Evolutionary conservation across 495 filamentous ascomycete species (phyloP).

Genomic region (Penicillium canariense): DNA sequence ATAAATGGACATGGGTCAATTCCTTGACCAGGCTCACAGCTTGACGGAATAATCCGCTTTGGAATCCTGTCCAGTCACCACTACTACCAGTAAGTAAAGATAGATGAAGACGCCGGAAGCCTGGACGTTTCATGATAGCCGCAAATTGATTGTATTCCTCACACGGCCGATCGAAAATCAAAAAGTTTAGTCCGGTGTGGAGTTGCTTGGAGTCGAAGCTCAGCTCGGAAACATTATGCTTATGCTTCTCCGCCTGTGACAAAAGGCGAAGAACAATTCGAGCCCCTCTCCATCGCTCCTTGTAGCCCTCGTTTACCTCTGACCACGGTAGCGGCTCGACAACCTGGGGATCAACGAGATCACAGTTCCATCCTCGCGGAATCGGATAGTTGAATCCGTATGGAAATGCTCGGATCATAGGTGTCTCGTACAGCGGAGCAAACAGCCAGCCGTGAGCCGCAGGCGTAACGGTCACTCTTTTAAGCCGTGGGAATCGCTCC

Average conservation of each 20-base stretch:
- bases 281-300: constrained; percentile 22
- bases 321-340: constrained; percentile 7
- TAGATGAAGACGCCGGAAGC: constrained; percentile 14
- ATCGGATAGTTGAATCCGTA: constrained; percentile 32
- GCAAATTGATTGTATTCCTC: constrained; percentile 12
- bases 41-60: constrained; percentile 13
- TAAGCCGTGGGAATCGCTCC: constrained; percentile 23
- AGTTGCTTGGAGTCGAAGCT: constrained; percentile 18
- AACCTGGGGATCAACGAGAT: constrained; percentile 1
- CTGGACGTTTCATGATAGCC: constrained; percentile 11
- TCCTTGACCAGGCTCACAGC: constrained; percentile 15
- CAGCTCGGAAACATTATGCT: constrained; percentile 15
- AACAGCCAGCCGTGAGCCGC: constrained; percentile 29
- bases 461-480: constrained; percentile 28
- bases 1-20: constrained; percentile 17
- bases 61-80: constrained; percentile 14
- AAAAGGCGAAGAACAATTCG: constrained; percentile 18
- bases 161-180: constrained; percentile 11
- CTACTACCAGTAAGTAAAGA: constrained; percentile 12
- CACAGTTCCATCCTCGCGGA: constrained; percentile 27
- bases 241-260: constrained; percentile 3
- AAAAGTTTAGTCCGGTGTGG: constrained; percentile 14
- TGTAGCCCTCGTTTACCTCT: constrained; percentile 9
- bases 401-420: constrained; percentile 33
- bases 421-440: constrained; percentile 31